Conservation (phyloP, 495 filamentous ascomycete genomes). For the Neurospora africana region DNA sequence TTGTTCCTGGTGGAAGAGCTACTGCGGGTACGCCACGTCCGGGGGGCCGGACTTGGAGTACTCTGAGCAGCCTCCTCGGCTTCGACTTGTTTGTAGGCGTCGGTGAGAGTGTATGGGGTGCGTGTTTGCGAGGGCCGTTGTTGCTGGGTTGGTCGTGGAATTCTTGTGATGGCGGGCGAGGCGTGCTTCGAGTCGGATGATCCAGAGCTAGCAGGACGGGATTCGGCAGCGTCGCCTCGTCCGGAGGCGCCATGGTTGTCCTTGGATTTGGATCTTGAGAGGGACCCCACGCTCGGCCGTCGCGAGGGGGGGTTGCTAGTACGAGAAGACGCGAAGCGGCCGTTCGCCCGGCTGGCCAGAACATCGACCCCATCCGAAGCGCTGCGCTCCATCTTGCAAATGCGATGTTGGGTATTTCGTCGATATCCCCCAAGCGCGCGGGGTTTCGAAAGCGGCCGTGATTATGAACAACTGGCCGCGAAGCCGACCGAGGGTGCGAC, state of each 20-base stretch:
- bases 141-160: slow-evolving; percentile 26
- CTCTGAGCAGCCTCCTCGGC: slow-evolving; percentile 33
- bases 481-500: background rate
- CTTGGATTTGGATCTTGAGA: slow-evolving; percentile 6
- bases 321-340: slow-evolving; percentile 13
- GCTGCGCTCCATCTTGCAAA: slow-evolving; percentile 18
- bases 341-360: slow-evolving; percentile 4
- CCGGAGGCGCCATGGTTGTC: slow-evolving; percentile 4
- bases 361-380: slow-evolving; percentile 4
- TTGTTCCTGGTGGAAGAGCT: slow-evolving; percentile 12
- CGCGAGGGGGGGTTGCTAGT: slow-evolving; percentile 18
- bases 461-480: background rate
- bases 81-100: slow-evolving; percentile 33
- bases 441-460: background rate
- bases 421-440: background rate
- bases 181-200: slow-evolving; percentile 10
- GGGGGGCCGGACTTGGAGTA: slow-evolving; percentile 39
- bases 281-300: slow-evolving; percentile 13
- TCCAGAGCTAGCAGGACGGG: slow-evolving; percentile 4
- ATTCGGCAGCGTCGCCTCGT: background rate
- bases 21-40: slow-evolving; percentile 23
- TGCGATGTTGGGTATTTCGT: background rate
- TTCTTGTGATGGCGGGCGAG: slow-evolving; percentile 27
- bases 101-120: slow-evolving; percentile 25
- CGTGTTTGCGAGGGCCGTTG: slow-evolving; percentile 20